These are phyloP conservation scores for Malus hybrid DNA, from an alignment of 331 rosid genomes.

Conservation along the genomic window DNA sequence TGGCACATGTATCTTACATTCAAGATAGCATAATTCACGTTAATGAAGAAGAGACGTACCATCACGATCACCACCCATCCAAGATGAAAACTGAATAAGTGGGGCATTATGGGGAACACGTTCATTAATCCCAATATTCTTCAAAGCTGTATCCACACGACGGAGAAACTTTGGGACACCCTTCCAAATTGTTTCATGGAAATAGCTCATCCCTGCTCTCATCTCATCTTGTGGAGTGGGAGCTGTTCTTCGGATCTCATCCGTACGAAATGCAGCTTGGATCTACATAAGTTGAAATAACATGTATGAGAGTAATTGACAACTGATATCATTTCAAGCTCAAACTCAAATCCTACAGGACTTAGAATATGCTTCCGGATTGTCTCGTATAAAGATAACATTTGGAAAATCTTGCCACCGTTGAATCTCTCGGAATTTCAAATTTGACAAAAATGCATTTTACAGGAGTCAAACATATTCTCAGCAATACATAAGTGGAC, in stretches of 20 bases:
- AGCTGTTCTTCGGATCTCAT: conserved; percentile 80
- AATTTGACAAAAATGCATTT: background rate
- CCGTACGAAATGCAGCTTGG: conserved; percentile 95
- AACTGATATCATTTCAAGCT: background rate
- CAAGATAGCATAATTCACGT: background rate
- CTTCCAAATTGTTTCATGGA: conserved; percentile 87
- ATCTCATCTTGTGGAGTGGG: conserved; percentile 98
- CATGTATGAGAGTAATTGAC: background rate
- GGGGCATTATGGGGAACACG: conserved; percentile 91
- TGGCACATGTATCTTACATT: background rate
- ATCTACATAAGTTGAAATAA: conserved; percentile 34
- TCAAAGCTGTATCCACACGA: conserved; percentile 86
- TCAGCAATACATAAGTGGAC: background rate
- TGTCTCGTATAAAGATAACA: background rate
- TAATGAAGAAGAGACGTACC: conserved; percentile 33
- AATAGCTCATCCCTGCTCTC: conserved; percentile 99
- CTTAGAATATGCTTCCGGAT: background rate
- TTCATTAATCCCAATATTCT: conserved; percentile 72
- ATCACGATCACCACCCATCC: conserved; percentile 99
- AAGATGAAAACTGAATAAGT: conserved; percentile 86
- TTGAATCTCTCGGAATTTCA: background rate
- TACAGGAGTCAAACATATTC: background rate
- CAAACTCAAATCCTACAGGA: background rate
- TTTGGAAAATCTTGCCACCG: background rate
- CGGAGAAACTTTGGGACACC: conserved; percentile 91